Percentiles rank a stretch among this genome's conserved stretches.
phyloP scores from a whole-genome alignment of 345 rosid genomes.

The Geranium brycei region DNA sequence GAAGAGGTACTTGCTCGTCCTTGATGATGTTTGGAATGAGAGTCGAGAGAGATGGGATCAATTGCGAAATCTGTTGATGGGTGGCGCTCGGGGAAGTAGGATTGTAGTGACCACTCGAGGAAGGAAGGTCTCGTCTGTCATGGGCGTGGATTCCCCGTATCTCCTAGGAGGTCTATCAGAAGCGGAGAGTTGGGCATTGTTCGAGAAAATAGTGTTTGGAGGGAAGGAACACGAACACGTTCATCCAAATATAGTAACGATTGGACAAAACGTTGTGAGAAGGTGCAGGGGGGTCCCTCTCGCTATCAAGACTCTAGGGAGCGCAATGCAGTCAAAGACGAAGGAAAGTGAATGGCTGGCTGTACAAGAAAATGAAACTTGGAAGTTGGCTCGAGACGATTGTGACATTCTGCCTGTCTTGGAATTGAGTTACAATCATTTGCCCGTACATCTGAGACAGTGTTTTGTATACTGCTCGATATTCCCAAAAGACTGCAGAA shows the following conservation, averaged over 20 bases:
- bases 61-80: background rate
- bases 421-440: conserved; percentile 16
- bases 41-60: conserved; percentile 1
- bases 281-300: conserved; percentile 19
- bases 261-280: conserved; percentile 9
- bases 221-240: background rate
- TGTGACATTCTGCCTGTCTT: conserved; percentile 6
- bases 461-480: conserved; percentile 22
- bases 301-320: conserved; percentile 11
- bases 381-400: background rate
- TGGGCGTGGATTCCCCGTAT: background rate
- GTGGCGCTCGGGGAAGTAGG: conserved; percentile 12
- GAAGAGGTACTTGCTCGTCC: conserved; percentile 8
- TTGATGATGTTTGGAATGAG: conserved; percentile 18
- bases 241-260: background rate
- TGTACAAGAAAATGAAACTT: background rate
- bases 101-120: conserved; percentile 10
- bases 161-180: no score
- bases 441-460: conserved; percentile 17
- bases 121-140: background rate
- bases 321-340: conserved; percentile 1
- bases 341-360: background rate
- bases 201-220: no score
- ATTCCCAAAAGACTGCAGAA: conserved; percentile 11
- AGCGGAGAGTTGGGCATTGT: no score